These are phyloP conservation scores for Talaromyces albobiverticillius DNA, from an alignment of 2,329 filamentous ascomycete species.

Conservation along the genomic window DNA sequence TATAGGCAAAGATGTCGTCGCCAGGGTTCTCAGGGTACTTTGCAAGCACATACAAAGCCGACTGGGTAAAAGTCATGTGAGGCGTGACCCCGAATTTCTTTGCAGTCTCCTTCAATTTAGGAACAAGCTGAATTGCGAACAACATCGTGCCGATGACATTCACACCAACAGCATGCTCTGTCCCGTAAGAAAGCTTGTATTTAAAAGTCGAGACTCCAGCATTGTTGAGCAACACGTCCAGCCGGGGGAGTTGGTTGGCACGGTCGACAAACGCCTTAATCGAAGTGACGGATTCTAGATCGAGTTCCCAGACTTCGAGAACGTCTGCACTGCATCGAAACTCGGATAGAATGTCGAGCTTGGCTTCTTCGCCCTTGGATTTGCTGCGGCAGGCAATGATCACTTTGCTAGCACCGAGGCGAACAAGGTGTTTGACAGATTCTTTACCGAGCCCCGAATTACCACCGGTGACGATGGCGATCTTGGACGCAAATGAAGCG, in stretches of 20 bases:
- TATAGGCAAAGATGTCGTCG: neutral
- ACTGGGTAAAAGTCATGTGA: slow-evolving; percentile 10
- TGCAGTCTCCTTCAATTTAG: slow-evolving; percentile 6
- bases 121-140: neutral
- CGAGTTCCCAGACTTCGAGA: slow-evolving; percentile 5
- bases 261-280: slow-evolving; percentile 19
- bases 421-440: slow-evolving; percentile 39
- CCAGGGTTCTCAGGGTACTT: slow-evolving; percentile 1
- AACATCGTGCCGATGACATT: slow-evolving; percentile 2
- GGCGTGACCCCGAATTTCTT: neutral
- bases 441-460: slow-evolving; percentile 51
- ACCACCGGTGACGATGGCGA: slow-evolving; percentile 50
- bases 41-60: slow-evolving; percentile 10
- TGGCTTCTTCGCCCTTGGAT: neutral
- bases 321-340: neutral
- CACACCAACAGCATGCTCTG: slow-evolving; percentile 3
- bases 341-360: neutral
- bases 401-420: slow-evolving; percentile 39
- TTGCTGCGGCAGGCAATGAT: slow-evolving; percentile 46
- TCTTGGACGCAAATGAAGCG: slow-evolving; percentile 22
- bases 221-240: slow-evolving; percentile 23
- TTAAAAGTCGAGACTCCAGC: slow-evolving; percentile 13
- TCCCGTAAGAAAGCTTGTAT: slow-evolving; percentile 1
- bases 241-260: slow-evolving; percentile 16
- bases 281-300: neutral